Evolutionary conservation across 345 rosid species (phyloP).

Genomic region (Euphorbia pulcherrima): DNA sequence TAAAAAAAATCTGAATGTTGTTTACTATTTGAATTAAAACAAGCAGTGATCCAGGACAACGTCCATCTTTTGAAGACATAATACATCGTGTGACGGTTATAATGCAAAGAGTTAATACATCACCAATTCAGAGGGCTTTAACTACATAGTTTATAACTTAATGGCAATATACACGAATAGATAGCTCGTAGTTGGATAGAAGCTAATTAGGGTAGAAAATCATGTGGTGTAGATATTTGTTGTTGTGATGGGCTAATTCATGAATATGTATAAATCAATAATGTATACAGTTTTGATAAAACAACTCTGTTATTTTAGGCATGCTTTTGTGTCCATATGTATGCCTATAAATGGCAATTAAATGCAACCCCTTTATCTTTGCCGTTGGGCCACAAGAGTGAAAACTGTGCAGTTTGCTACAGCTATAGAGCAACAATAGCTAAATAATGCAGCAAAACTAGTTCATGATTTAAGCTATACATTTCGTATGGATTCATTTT

Average conservation of each 20-base stretch:
- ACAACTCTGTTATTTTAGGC: background rate
- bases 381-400: background rate
- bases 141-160: background rate
- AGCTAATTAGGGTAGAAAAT: background rate
- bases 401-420: background rate
- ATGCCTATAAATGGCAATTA: background rate
- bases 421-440: background rate
- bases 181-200: background rate
- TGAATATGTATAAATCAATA: too few relatives aligned
- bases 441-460: too few relatives aligned
- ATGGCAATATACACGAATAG: background rate
- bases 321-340: background rate
- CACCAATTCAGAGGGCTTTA: conserved; percentile 16
- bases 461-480: too few relatives aligned
- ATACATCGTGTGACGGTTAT: conserved; percentile 50
- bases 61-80: conserved; percentile 73
- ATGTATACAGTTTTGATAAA: too few relatives aligned
- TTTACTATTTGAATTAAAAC: conserved; percentile 1
- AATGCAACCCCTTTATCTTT: background rate
- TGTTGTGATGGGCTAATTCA: too few relatives aligned
- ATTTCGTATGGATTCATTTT: too few relatives aligned
- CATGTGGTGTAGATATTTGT: background rate
- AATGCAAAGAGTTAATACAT: conserved; percentile 25
- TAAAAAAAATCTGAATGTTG: background rate
- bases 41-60: conserved; percentile 57